These are phyloP conservation scores for Phaffia tasmanica DNA, from an alignment of 768 basidiomycete genomes.

Conservation along the genomic window DNA sequence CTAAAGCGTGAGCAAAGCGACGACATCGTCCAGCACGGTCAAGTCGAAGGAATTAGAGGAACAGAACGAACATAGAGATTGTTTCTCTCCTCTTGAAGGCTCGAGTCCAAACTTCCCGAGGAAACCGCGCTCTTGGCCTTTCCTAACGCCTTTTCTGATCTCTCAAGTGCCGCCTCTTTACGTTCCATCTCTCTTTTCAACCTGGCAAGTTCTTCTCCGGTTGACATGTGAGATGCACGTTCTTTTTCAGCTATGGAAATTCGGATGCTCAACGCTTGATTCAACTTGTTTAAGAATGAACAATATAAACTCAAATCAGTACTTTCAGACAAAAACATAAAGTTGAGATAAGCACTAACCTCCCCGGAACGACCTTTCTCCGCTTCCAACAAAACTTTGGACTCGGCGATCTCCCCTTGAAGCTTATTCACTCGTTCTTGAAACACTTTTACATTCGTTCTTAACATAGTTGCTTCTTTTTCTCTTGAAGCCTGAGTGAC, in stretches of 20 bases:
- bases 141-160: conserved; percentile 33
- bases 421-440: conserved; percentile 31
- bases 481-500: conserved; percentile 34
- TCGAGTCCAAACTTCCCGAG: conserved; percentile 14
- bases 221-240: conserved; percentile 28
- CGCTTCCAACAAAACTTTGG: conserved; percentile 30
- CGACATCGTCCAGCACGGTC: background rate
- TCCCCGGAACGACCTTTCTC: conserved; percentile 31
- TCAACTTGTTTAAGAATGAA: no score
- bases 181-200: conserved; percentile 23
- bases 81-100: conserved; percentile 32
- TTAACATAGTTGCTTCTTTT: conserved; percentile 36
- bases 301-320: background rate
- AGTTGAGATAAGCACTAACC: conserved; percentile 26
- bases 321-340: background rate
- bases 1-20: background rate
- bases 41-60: background rate
- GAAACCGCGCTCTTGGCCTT: conserved; percentile 32
- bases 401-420: conserved; percentile 10
- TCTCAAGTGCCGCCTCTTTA: no score
- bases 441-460: conserved; percentile 32
- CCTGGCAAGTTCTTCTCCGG: conserved; percentile 36
- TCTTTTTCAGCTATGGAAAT: conserved; percentile 32
- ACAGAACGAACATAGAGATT: conserved; percentile 32
- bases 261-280: no score